A percentile compares a stretch with the other conserved stretches of the same genome.
Evolutionary conservation across 257 asterid species (phyloP).

Genomic region (Cordia subcordata): DNA sequence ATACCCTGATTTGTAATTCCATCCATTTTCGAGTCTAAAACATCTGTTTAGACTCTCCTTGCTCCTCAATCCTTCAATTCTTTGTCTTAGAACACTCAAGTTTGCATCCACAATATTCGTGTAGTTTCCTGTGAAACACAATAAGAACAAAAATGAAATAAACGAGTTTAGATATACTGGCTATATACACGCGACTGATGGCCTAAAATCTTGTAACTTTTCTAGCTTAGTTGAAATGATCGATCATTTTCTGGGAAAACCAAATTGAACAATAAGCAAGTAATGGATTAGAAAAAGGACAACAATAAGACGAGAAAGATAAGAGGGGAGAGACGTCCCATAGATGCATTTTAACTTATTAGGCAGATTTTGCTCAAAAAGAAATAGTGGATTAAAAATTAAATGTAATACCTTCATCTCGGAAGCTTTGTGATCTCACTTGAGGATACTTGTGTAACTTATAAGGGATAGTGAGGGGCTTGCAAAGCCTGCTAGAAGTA

Average conservation of each 20-base stretch:
- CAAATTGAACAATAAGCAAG: background rate
- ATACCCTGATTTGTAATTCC: conserved; percentile 37
- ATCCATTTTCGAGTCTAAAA: conserved; percentile 19
- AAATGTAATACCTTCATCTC: conserved; percentile 46
- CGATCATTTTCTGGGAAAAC: no score
- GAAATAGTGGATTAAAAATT: no score
- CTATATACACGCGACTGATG: no score
- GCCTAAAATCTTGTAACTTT: no score
- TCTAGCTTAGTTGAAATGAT: background rate
- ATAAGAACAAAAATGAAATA: background rate
- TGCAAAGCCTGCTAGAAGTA: conserved; percentile 12
- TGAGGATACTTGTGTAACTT: conserved; percentile 24
- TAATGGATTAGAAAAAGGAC: background rate
- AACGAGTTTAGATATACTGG: no score
- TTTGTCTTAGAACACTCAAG: conserved; percentile 24
- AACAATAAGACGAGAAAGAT: no score
- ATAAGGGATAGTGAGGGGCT: conserved; percentile 14
- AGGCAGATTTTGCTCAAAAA: no score
- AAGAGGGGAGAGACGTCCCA: no score
- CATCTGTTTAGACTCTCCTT: conserved; percentile 27
- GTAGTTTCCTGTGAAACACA: conserved; percentile 24
- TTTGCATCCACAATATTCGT: conserved; percentile 40
- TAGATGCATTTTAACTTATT: no score
- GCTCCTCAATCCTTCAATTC: conserved; percentile 34
- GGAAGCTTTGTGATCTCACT: conserved; percentile 25